Evolutionary conservation across 2,329 filamentous ascomycete species (phyloP).

Genomic region (Dactylellina parvicollis): DNA sequence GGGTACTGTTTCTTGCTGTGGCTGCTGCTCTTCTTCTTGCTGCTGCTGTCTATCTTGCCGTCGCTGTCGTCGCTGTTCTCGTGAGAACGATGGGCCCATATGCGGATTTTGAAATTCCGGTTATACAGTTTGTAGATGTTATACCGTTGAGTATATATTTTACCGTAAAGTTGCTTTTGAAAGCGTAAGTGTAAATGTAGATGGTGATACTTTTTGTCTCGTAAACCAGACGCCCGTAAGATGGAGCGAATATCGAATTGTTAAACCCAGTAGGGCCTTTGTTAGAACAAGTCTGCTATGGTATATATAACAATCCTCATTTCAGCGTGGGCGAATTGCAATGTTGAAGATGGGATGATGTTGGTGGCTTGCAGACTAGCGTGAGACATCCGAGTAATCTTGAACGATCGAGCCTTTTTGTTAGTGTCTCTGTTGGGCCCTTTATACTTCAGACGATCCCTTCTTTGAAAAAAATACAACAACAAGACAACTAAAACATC

Average conservation of each 20-base stretch:
- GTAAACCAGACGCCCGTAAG: slow-evolving; percentile 22
- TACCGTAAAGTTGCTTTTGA: background rate
- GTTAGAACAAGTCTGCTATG: background rate
- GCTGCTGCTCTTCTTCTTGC: slow-evolving; percentile 7
- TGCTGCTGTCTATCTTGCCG: slow-evolving; percentile 9
- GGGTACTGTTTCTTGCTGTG: slow-evolving; percentile 4
- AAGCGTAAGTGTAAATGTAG: background rate
- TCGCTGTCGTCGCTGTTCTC: slow-evolving; percentile 37
- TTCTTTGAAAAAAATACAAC: slow-evolving; percentile 1
- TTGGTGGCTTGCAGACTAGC: background rate
- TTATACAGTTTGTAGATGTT: background rate
- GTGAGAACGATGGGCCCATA: slow-evolving; percentile 47
- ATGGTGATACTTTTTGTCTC: no score
- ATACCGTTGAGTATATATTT: background rate
- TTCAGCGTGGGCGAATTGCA: background rate
- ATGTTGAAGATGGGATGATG: background rate
- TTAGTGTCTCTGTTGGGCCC: background rate
- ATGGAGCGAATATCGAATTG: background rate
- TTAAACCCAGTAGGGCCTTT: background rate
- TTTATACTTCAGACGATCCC: background rate
- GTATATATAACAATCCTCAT: slow-evolving; percentile 3
- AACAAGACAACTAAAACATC: background rate
- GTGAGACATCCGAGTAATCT: background rate
- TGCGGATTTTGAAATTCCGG: background rate
- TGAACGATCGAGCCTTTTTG: background rate